Evolutionary conservation across 345 rosid genomes (phyloP).

Genomic region (Hibiscus trionum): DNA sequence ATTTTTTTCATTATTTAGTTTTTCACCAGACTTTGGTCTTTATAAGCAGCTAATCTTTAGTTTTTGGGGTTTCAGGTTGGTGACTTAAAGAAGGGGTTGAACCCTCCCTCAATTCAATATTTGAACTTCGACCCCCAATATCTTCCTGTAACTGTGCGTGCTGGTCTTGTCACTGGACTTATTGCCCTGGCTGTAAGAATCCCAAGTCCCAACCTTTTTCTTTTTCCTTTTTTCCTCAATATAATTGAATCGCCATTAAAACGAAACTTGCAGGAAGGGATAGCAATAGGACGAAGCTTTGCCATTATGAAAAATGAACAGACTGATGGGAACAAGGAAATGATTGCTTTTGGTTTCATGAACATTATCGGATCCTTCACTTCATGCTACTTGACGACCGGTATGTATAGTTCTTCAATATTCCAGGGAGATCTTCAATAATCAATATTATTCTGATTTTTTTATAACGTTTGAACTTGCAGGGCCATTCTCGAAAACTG

Average conservation of each 20-base stretch:
- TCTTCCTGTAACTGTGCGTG: conserved; percentile 41
- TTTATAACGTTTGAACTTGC: background rate
- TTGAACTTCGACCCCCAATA: conserved; percentile 56
- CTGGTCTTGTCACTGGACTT: conserved; percentile 58
- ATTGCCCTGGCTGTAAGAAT: conserved; percentile 70
- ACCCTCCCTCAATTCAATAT: conserved; percentile 46
- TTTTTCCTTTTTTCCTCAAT: too few species aligned
- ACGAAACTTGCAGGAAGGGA: conserved; percentile 56
- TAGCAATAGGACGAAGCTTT: conserved; percentile 85
- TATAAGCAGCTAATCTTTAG: background rate
- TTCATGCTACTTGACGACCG: conserved; percentile 90
- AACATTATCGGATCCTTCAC: conserved; percentile 75
- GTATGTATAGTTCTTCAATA: conserved; percentile 21
- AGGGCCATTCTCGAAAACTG: conserved; percentile 96
- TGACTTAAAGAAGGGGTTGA: conserved; percentile 58
- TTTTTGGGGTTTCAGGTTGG: conserved; percentile 51
- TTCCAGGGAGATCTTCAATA: too few species aligned
- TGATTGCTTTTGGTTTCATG: conserved; percentile 86
- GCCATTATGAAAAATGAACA: conserved; percentile 69
- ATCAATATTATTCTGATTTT: background rate
- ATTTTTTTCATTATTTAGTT: too few species aligned
- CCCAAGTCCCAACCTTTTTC: background rate
- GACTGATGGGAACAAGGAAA: conserved; percentile 90
- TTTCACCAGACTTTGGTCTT: background rate
- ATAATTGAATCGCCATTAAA: background rate